These are phyloP conservation scores for Exserohilum rostratum DNA, from an alignment of 2,329 filamentous ascomycete species.

Conservation along the genomic window DNA sequence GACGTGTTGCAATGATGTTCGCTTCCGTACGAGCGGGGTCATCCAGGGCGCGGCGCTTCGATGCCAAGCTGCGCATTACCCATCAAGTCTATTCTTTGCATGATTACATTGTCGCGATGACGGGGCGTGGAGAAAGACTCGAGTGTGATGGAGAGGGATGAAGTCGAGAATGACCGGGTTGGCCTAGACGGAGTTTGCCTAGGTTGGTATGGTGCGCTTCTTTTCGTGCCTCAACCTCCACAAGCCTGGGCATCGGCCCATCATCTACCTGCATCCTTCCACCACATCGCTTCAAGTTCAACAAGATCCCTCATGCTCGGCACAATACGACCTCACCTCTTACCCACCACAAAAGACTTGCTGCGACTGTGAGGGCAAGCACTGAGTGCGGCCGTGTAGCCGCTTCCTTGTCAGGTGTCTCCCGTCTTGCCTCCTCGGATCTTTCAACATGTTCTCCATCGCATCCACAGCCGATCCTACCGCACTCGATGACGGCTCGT, in stretches of 20 bases:
- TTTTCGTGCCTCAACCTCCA: constrained; percentile 37
- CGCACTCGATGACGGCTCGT: constrained; percentile 43
- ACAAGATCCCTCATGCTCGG: constrained; percentile 35
- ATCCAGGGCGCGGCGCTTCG: constrained; percentile 8
- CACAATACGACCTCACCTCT: constrained; percentile 17
- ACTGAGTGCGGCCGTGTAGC: constrained; percentile 24
- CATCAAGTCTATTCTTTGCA: constrained; percentile 1
- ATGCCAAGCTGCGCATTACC: constrained; percentile 8
- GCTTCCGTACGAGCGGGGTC: constrained; percentile 18
- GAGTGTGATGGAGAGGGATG: constrained; percentile 10
- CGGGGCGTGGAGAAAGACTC: neutral
- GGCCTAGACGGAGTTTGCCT: constrained; percentile 21
- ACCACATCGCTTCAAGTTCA: constrained; percentile 37
- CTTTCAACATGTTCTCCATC: constrained; percentile 44
- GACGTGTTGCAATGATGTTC: constrained; percentile 9
- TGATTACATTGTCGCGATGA: constrained; percentile 2
- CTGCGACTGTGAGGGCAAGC: constrained; percentile 29
- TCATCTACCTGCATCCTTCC: constrained; percentile 27
- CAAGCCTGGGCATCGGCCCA: constrained; percentile 21
- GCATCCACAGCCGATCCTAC: constrained; percentile 40
- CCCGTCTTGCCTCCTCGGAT: constrained; percentile 26
- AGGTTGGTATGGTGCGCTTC: constrained; percentile 30
- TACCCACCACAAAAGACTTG: constrained; percentile 15
- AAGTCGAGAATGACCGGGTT: constrained; percentile 21
- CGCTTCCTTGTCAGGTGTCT: constrained; percentile 37